phyloP scores from a whole-genome alignment of 306 rosid genomes.

The Cicer judaicum region DNA sequence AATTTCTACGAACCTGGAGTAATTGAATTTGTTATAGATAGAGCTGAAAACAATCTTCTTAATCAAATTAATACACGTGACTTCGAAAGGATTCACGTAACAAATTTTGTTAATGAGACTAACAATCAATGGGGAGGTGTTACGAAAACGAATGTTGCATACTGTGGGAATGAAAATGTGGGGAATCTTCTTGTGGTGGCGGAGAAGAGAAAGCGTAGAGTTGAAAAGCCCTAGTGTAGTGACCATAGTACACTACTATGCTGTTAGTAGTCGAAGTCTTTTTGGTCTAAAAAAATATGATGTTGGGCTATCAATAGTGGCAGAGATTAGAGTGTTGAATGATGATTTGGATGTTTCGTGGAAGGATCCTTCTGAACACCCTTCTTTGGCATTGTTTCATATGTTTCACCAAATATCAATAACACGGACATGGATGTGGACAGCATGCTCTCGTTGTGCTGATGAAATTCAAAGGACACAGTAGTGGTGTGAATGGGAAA shows the following conservation, averaged over 20 bases:
- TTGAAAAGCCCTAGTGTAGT: not conserved
- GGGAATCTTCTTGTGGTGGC: not conserved
- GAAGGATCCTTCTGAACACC: not conserved
- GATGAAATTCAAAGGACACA: not conserved
- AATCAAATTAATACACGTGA: not conserved
- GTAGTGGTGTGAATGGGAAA: not conserved
- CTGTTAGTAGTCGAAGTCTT: not conserved
- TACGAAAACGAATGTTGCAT: not conserved
- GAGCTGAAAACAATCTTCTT: not conserved
- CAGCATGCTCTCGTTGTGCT: not conserved
- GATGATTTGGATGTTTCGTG: not conserved
- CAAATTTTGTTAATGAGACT: not conserved
- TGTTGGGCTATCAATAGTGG: not conserved
- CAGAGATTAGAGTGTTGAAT: not conserved
- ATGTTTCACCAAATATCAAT: not conserved
- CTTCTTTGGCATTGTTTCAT: not conserved
- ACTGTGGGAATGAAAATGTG: not conserved
- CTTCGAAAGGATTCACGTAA: not conserved
- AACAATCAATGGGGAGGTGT: not conserved
- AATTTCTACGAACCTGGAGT: not conserved
- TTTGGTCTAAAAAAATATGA: not conserved
- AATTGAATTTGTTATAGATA: not conserved
- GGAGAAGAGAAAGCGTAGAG: not conserved
- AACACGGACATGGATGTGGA: not conserved
- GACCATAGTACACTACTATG: not conserved